Conservation (phyloP, 352 stramenopile species). For the Aphanomyces astaci region DNA sequence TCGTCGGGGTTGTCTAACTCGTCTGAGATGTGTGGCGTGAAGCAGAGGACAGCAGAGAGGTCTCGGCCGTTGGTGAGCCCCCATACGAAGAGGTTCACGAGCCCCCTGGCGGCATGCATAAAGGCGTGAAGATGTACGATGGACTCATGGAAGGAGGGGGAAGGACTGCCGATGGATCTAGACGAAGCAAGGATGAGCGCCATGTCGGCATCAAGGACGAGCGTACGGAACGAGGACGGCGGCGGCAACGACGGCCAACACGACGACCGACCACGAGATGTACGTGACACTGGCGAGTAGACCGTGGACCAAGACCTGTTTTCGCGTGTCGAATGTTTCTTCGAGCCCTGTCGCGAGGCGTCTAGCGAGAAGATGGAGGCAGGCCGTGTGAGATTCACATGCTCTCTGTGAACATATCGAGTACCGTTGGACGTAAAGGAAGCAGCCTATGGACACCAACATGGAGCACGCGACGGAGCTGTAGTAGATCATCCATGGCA, state of each 20-base stretch:
- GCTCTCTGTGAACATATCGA: too few species aligned
- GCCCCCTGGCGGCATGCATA: conserved; percentile 60
- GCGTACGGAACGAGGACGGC: conserved; percentile 37
- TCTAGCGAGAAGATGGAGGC: conserved; percentile 18
- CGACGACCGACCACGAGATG: conserved; percentile 73
- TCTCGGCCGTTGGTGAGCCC: conserved; percentile 65
- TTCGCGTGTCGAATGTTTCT: conserved; percentile 78
- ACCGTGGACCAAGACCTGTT: conserved; percentile 64
- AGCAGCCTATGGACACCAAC: conserved; percentile 58
- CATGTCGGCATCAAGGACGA: background rate
- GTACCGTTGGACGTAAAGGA: conserved; percentile 61
- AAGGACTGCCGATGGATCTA: conserved; percentile 2
- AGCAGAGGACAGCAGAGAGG: conserved; percentile 36
- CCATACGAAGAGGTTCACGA: conserved; percentile 83
- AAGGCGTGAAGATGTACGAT: conserved; percentile 74
- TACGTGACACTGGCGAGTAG: conserved; percentile 77
- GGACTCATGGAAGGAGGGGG: conserved; percentile 34
- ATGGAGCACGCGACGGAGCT: conserved; percentile 70
- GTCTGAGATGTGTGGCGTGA: background rate
- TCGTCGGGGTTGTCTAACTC: conserved; percentile 26
- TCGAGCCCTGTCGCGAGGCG: conserved; percentile 64
- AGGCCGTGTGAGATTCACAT: too few species aligned
- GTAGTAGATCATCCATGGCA: conserved; percentile 79
- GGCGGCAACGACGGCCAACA: conserved; percentile 58
- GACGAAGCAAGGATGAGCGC: background rate